These are phyloP conservation scores for Articulospora tetracladia DNA, from an alignment of 495 filamentous ascomycete genomes.

Conservation along the genomic window DNA sequence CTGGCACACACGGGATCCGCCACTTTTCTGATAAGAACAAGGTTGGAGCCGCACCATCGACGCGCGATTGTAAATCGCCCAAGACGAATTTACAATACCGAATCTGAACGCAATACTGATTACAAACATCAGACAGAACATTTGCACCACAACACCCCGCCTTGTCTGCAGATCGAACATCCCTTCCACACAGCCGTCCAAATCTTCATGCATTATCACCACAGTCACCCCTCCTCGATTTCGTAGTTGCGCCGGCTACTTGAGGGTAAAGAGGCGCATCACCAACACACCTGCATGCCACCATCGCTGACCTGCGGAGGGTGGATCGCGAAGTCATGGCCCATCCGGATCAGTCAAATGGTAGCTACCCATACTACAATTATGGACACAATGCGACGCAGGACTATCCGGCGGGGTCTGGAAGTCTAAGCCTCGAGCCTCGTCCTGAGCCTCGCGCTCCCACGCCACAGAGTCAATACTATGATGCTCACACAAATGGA, in stretches of 20 bases:
- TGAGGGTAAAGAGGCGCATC: neutral
- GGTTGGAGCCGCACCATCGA: neutral
- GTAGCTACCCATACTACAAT: conserved; percentile 6
- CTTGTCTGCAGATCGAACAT: neutral
- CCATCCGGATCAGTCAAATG: conserved; percentile 24
- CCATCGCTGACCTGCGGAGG: conserved; percentile 5
- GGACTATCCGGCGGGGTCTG: neutral
- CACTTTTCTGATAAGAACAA: conserved; percentile 1
- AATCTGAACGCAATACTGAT: neutral
- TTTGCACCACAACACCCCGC: neutral
- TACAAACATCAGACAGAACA: neutral
- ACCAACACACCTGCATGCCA: conserved; percentile 22
- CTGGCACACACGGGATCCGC: neutral
- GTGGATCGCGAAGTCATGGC: conserved; percentile 17
- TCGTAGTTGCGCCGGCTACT: conserved; percentile 9
- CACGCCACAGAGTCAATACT: neutral
- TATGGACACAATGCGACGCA: neutral
- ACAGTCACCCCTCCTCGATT: neutral
- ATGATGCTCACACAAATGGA: conserved; percentile 15
- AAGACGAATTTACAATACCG: neutral
- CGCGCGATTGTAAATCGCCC: neutral
- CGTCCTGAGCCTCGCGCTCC: neutral
- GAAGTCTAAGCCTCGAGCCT: too few relatives aligned
- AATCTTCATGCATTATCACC: conserved; percentile 8
- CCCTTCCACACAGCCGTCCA: neutral